Conservation (phyloP, 176 grass and related monocot genomes). For the Aegilops sharonensis region DNA sequence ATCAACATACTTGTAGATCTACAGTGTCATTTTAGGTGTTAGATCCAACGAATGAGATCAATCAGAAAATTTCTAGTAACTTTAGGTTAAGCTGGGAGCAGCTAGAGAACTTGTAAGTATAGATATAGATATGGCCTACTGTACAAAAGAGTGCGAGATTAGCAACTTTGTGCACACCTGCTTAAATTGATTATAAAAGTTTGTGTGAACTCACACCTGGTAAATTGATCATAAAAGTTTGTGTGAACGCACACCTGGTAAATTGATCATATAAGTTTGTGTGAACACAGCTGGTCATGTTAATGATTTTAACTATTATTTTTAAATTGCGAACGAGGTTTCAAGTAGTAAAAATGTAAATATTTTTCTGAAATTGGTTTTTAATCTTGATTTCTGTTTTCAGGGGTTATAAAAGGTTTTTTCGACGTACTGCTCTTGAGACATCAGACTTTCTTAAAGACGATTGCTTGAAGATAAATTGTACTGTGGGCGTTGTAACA, state of each 20-base stretch:
- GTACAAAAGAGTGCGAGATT: not conserved
- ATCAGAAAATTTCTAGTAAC: not conserved
- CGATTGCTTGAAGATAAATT: conserved; percentile 97
- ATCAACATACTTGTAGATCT: not conserved
- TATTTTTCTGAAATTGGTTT: not conserved
- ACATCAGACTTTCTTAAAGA: conserved; percentile 85
- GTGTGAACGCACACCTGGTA: not conserved
- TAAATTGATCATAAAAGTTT: not conserved
- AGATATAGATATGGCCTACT: not conserved
- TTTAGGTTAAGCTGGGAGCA: not conserved
- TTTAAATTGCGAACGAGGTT: not conserved
- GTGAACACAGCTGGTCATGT: not conserved
- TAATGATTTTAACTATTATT: not conserved
- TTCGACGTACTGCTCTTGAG: conserved; percentile 65
- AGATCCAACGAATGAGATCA: not conserved
- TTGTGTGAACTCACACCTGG: not conserved
- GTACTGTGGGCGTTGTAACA: conserved; percentile 82
- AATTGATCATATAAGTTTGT: not conserved
- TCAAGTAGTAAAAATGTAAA: not conserved
- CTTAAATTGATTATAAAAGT: not conserved
- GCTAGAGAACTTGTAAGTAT: conserved; percentile 8
- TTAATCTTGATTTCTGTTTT: conserved; percentile 26
- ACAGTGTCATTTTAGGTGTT: not conserved
- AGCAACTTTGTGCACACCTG: not conserved
- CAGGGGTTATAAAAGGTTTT: conserved; percentile 97